phyloP scores from a whole-genome alignment of 352 stramenopile genomes.

The Pythium diclinum region DNA sequence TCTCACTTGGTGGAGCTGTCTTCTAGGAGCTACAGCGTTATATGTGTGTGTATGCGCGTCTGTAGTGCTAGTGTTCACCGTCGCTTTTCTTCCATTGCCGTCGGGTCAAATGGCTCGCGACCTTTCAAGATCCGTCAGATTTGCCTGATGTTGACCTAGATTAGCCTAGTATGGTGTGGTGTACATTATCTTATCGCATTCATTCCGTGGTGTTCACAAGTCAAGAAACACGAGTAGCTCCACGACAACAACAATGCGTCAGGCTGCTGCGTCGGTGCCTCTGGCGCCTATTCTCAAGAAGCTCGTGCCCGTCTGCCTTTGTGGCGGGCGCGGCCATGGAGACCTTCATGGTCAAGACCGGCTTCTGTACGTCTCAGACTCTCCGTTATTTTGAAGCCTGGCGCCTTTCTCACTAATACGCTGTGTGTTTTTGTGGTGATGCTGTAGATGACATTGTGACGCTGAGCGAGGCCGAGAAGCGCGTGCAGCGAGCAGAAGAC shows the following conservation, averaged over 20 bases:
- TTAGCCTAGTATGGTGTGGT: background rate
- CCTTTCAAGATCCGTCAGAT: slow-evolving; percentile 4
- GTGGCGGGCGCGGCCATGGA: slow-evolving; percentile 80
- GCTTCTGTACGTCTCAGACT: slow-evolving; percentile 64
- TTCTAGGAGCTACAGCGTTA: background rate
- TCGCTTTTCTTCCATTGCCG: background rate
- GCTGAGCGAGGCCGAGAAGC: slow-evolving; percentile 68
- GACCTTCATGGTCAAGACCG: slow-evolving; percentile 88
- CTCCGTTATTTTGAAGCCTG: background rate
- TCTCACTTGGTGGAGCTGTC: background rate
- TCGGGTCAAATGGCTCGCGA: background rate
- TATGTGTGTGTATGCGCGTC: too few species aligned
- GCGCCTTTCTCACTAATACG: background rate
- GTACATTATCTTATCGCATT: background rate
- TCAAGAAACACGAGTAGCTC: slow-evolving; percentile 1
- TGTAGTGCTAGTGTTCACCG: too few species aligned
- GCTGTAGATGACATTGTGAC: slow-evolving; percentile 80
- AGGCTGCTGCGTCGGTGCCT: slow-evolving; percentile 30
- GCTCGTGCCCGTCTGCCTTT: slow-evolving; percentile 82
- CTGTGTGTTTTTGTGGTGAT: slow-evolving; percentile 15
- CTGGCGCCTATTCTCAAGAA: slow-evolving; percentile 77
- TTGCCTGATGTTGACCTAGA: too few species aligned
- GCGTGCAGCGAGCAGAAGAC: slow-evolving; percentile 58
- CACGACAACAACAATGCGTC: slow-evolving; percentile 3
- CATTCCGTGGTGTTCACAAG: slow-evolving; percentile 1